phyloP scores from a whole-genome alignment of 192 early-diverging fungal genomes.

The Rhizophagus sp. region DNA sequence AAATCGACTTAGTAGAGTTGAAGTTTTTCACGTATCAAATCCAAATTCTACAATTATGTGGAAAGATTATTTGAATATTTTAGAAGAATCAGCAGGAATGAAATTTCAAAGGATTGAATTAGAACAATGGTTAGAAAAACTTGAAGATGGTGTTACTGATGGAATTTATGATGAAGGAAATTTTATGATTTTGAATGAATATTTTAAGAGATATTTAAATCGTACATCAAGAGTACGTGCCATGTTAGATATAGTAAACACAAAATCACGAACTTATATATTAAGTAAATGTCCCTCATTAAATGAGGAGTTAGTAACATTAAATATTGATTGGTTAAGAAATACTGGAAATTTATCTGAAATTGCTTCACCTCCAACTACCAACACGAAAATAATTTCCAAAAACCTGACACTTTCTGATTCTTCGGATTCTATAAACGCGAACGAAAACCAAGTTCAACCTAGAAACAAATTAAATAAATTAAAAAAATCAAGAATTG shows the following conservation, averaged over 20 bases:
- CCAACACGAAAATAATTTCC: no score
- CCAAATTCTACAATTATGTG: conserved; percentile 9
- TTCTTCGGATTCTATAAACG: no score
- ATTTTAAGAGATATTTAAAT: not conserved
- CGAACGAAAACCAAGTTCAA: no score
- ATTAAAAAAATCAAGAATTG: not conserved
- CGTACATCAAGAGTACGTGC: not conserved
- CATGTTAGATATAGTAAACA: conserved; percentile 12
- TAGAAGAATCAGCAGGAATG: not conserved
- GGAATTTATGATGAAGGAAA: not conserved
- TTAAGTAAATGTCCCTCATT: not conserved
- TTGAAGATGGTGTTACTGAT: not conserved
- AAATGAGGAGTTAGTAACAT: not conserved
- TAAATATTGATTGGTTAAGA: conserved; percentile 21
- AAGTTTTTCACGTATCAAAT: conserved; percentile 8
- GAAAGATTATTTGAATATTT: not conserved
- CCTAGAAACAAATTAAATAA: not conserved
- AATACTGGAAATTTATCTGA: conserved; percentile 2
- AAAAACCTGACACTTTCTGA: no score
- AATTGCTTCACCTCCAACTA: not conserved
- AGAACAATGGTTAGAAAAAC: not conserved
- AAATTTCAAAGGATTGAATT: conserved; percentile 7
- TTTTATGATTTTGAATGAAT: not conserved
- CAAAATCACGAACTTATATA: not conserved
- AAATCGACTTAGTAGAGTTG: not conserved